These are phyloP conservation scores for Chenopodium album DNA, from an alignment of 148 eudicot genomes.

Conservation along the genomic window DNA sequence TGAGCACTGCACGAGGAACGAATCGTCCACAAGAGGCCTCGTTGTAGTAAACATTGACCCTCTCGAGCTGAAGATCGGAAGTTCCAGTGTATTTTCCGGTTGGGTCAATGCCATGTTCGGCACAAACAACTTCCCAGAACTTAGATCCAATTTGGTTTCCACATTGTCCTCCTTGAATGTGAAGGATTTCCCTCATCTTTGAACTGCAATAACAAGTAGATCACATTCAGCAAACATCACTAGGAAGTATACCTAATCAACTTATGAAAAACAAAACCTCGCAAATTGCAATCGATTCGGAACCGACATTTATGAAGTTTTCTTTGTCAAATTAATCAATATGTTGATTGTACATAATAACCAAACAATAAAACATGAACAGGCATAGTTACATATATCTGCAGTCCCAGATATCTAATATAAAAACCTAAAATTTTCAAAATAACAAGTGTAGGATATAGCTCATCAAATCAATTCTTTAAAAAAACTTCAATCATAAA, in stretches of 20 bases:
- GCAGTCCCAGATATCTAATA: background rate
- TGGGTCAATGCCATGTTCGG: constrained; percentile 42
- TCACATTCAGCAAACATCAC: background rate
- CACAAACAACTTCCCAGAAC: constrained; percentile 43
- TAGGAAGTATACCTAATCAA: background rate
- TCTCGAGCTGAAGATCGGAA: constrained; percentile 38
- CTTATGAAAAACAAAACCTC: too few relatives aligned
- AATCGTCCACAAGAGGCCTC: constrained; percentile 44
- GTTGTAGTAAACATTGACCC: constrained; percentile 43
- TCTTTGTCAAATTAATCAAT: too few relatives aligned
- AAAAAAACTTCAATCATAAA: background rate
- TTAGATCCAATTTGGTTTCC: constrained; percentile 44
- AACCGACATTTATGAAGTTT: background rate
- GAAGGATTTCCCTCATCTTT: constrained; percentile 48
- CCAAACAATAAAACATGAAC: background rate
- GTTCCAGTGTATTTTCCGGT: constrained; percentile 37
- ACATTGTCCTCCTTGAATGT: constrained; percentile 44
- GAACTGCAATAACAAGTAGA: constrained; percentile 2
- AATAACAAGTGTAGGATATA: background rate
- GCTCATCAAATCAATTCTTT: background rate
- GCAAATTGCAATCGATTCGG: too few relatives aligned
- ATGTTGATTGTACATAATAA: too few relatives aligned
- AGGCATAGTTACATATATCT: background rate
- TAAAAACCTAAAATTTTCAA: background rate
- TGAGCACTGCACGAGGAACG: constrained; percentile 45